Percentiles rank a stretch among this genome's conserved stretches.
phyloP scores from a whole-genome alignment of 139 green algal genomes.

The Pseudopediastrum boryanum region DNA sequence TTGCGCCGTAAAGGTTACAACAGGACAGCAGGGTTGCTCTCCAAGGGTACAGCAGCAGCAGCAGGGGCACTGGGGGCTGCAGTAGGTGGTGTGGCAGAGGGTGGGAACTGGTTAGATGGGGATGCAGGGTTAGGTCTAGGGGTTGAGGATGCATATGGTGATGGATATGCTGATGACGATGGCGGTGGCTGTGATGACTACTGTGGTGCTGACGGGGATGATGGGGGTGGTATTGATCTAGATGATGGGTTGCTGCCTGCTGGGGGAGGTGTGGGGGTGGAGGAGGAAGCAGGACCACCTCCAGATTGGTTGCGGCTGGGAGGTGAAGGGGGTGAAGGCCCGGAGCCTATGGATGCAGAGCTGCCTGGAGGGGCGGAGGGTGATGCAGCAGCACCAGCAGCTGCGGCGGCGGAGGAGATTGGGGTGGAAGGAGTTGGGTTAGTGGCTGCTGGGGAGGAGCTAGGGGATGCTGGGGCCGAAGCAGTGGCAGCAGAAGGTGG shows the following conservation, averaged over 20 bases:
- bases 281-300: not conserved
- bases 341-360: not conserved
- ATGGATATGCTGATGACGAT: slow-evolving; percentile 12
- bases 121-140: slow-evolving; percentile 1
- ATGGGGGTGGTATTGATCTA: not conserved
- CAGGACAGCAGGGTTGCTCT: no score
- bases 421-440: no score
- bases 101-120: not conserved
- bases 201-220: not conserved
- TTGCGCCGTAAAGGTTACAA: no score
- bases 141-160: slow-evolving; percentile 38
- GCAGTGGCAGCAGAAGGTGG: slow-evolving; percentile 5
- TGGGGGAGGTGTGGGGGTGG: not conserved
- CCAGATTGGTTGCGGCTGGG: not conserved
- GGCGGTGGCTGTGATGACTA: slow-evolving; percentile 27
- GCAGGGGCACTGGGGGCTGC: slow-evolving; percentile 8
- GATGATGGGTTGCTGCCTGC: not conserved
- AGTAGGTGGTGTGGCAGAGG: not conserved
- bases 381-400: not conserved
- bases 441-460: no score
- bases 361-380: not conserved
- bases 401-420: no score
- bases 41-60: slow-evolving; percentile 32
- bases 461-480: no score
- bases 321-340: no score